Percentiles rank a stretch among this genome's conserved stretches.
These are phyloP conservation scores for Phalaenopsis aphrodite DNA, from an alignment of 106 monocot species.

Conservation along the genomic window DNA sequence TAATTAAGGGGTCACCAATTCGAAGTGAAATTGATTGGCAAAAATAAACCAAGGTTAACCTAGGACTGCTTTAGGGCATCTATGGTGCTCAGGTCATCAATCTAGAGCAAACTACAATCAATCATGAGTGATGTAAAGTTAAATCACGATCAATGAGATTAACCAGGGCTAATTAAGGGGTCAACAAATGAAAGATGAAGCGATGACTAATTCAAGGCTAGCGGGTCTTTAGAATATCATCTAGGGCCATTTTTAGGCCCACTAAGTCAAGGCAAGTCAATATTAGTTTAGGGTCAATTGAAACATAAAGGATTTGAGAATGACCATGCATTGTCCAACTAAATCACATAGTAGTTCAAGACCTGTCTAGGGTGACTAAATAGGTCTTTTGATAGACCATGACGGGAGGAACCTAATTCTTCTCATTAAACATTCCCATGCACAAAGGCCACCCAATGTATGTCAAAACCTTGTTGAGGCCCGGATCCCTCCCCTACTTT, in stretches of 20 bases:
- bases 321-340: not conserved
- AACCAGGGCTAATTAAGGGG: not conserved
- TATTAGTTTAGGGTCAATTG: slow-evolving; percentile 2
- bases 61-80: not conserved
- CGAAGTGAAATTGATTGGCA: not conserved
- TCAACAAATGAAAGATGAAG: too few species aligned
- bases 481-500: not conserved
- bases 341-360: not conserved
- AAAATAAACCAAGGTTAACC: not conserved
- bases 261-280: not conserved
- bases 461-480: not conserved
- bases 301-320: not conserved
- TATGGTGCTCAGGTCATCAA: not conserved
- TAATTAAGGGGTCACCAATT: not conserved
- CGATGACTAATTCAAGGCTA: too few species aligned
- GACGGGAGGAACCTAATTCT: not conserved
- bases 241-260: not conserved
- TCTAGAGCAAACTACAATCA: not conserved
- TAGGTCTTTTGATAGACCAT: not conserved
- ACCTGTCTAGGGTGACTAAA: not conserved
- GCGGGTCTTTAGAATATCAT: too few species aligned
- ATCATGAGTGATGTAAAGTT: not conserved
- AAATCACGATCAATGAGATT: not conserved
- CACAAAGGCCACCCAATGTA: not conserved
- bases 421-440: not conserved